These are phyloP conservation scores for Spergularia bocconei DNA, from an alignment of 148 eudicot genomes.

Conservation along the genomic window DNA sequence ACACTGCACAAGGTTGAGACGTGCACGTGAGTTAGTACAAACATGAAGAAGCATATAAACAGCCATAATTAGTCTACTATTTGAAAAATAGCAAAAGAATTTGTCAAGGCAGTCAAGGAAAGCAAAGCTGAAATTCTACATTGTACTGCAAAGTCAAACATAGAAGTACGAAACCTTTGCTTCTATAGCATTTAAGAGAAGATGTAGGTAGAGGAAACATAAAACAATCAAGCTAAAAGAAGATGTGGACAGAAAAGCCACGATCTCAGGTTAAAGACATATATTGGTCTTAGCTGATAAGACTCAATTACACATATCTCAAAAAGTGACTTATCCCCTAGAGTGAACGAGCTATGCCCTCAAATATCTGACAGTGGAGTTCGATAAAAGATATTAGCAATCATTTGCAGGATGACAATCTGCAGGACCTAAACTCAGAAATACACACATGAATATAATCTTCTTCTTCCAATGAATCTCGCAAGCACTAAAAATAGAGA, in stretches of 20 bases:
- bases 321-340: neutral
- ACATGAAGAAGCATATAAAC: neutral
- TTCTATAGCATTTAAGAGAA: neutral
- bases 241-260: neutral
- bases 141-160: neutral
- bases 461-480: no score
- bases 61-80: neutral
- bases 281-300: neutral
- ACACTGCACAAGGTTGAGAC: conserved; percentile 57
- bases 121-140: neutral
- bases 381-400: neutral
- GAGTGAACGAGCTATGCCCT: neutral
- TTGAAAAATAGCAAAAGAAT: neutral
- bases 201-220: neutral
- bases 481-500: no score
- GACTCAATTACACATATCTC: neutral
- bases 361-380: neutral
- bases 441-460: neutral
- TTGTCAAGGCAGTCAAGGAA: neutral
- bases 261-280: neutral
- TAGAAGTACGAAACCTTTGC: neutral
- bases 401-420: neutral
- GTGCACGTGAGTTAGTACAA: conserved; percentile 13
- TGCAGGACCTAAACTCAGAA: neutral
- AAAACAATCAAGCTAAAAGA: neutral